Base-by-base conservation (phyloP, 2,329 filamentous ascomycete genomes). In the Diaporthe citri region DNA sequence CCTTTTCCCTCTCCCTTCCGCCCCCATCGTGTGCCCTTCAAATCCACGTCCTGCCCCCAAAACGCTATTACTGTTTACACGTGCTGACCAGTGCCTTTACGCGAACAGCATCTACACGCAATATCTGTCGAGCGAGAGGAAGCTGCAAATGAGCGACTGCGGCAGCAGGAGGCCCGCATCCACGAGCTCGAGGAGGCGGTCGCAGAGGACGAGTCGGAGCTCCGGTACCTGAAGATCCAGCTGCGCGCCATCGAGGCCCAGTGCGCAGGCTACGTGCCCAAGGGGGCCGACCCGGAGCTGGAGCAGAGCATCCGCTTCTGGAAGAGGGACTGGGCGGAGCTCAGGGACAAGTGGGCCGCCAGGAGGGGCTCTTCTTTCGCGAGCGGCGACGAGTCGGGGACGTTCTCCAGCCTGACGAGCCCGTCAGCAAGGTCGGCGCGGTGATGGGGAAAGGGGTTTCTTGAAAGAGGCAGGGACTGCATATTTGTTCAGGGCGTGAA, bases 201-300 rank as follows among this genome's bases (percentile, higher is more conserved):
- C 34, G 84, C 87, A 66, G 86, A 89, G 78, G 88, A 88, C 79
- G 89, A 92, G 76, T 88, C 90, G 55, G 90, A 93, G 80, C 86
- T 93, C 39, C 86, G 89, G 59, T 90, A 90, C 80, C 86, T 92
- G 56, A 89, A 90, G 74, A 89, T 94, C 76, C 88, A 90, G 79
- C 86, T 92, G 76, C 90, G 91, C 77, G 90, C 89, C 31, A 88
- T 93, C 78, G 90, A 93, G 83, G 88, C 91, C 25, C 89, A 91
- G 78, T 88, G 88, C 80, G 85, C 84, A 48, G 81, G 82, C 76
- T 85, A 86, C 75, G 81, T 88, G n/a, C 84, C 88, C 7, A 81
- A 85, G 57, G 86, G 87, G 74, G 85, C 86, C 2, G 89, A 92
- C 80, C 84, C 86, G 39, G 90, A 92, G 75, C 87, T 93, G 46